Base-by-base conservation (phyloP, 176 grass and related monocot species). In the Triticum timopheevii region DNA sequence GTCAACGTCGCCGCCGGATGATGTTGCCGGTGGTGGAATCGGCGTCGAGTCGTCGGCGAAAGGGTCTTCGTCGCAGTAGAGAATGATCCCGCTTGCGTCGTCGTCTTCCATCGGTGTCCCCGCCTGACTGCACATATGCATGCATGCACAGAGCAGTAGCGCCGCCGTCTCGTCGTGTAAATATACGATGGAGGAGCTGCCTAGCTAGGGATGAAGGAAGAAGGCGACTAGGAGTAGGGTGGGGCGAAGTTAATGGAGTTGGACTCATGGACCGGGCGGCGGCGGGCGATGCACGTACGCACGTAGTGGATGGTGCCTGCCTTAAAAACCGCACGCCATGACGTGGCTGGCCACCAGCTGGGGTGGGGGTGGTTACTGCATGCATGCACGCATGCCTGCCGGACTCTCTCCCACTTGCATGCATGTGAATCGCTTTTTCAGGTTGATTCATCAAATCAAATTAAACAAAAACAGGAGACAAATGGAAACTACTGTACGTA, bases 21-120 rank as follows among this genome's bases (percentile, higher is more conserved):
- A 7, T 33, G 73, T 10, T 0, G 30, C 17, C 17, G 82, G 27
- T 44, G 84, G n/a, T 4, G 78, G 44, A 0, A 82, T 65, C 3
- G 76, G 81, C 11, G 84, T 83, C 6, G 81, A 63, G 27, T 77
- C 74, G 74, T 56, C 74, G 77, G 68, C 36, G 22, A 92, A 80
- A 44, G 88, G 90, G 38, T 87, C 88, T 63, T 95, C 93, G 84
- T 95, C 61, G 71, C 90, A 95, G 75, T 90, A 83, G 58, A 95
- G 93, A 25, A 62, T 72, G 16, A 69, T 24, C 22, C 40, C 15
- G 7, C 40, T 42, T 10, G 20, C 49, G 7, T 77, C 50, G 12
- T 85, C 76, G 7, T 66, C 69, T 34, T 85, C 82, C 88, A 89
- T 85, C 6, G 9, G 76, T 80, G 49, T 28, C 59, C 39, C 56